A percentile compares a stretch with the other conserved stretches of the same genome.
Conservation (phyloP, 1,284 basidiomycete species). For the Tylopilus sp. region DNA sequence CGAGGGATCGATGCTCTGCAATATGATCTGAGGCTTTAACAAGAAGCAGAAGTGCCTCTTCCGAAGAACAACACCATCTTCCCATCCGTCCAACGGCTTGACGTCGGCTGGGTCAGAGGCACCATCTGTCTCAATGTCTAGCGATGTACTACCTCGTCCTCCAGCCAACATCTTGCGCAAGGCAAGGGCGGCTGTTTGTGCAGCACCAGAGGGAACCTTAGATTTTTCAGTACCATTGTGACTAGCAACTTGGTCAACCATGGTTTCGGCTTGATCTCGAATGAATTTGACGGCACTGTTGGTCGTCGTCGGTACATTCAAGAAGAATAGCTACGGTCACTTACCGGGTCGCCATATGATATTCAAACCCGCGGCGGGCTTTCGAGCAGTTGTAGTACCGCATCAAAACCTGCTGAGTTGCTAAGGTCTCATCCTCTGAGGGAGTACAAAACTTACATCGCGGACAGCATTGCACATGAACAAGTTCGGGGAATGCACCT, state of each 20-base stretch:
- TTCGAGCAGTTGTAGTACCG: slow-evolving; percentile 89
- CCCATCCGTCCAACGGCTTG: slow-evolving; percentile 72
- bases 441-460: slow-evolving; percentile 50
- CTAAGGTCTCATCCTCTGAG: slow-evolving; percentile 4
- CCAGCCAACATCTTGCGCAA: slow-evolving; percentile 61
- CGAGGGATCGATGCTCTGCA: slow-evolving; percentile 50
- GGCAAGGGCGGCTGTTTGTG: slow-evolving; percentile 61
- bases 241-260: slow-evolving; percentile 34
- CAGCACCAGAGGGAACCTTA: slow-evolving; percentile 41
- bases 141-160: slow-evolving; percentile 46
- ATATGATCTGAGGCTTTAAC: slow-evolving; percentile 88
- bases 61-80: slow-evolving; percentile 60
- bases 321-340: slow-evolving; percentile 23
- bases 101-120: slow-evolving; percentile 34
- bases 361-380: slow-evolving; percentile 76
- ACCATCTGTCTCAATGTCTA: slow-evolving; percentile 41
- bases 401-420: slow-evolving; percentile 63
- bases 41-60: slow-evolving; percentile 83
- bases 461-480: slow-evolving; percentile 80
- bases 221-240: slow-evolving; percentile 38
- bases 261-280: slow-evolving; percentile 69
- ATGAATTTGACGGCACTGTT: slow-evolving; percentile 80
- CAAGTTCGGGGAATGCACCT: slow-evolving; percentile 86
- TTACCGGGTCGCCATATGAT: slow-evolving; percentile 84
- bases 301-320: slow-evolving; percentile 6